Evolutionary conservation across 2,329 filamentous ascomycete species (phyloP).

Genomic region (Curvularia lunata): DNA sequence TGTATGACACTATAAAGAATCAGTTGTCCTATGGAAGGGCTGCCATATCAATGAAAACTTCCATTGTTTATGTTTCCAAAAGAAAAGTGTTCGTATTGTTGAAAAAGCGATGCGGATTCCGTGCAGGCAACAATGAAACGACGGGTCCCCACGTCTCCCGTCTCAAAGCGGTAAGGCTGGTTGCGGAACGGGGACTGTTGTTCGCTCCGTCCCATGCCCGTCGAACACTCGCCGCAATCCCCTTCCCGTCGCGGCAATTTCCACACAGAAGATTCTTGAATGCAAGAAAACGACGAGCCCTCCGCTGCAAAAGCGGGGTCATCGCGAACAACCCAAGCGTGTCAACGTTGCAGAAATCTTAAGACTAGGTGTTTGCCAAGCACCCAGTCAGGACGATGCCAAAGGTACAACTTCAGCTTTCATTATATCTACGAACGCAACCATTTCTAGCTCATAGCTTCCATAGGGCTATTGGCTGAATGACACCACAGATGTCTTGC

Average conservation of each 20-base stretch:
- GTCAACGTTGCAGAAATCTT: slow-evolving; percentile 42
- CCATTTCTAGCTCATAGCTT: neutral
- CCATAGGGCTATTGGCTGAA: slow-evolving; percentile 6
- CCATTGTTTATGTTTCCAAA: neutral
- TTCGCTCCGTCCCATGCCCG: slow-evolving; percentile 16
- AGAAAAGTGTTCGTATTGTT: neutral
- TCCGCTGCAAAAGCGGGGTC: slow-evolving; percentile 17
- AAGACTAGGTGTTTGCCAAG: slow-evolving; percentile 46
- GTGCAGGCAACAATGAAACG: neutral
- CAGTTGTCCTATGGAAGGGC: no score
- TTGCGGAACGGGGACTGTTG: slow-evolving; percentile 10
- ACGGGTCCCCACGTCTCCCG: neutral
- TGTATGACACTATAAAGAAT: neutral
- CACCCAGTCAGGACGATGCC: slow-evolving; percentile 35
- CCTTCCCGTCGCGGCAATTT: neutral
- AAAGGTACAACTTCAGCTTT: slow-evolving; percentile 29
- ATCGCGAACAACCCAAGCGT: slow-evolving; percentile 39
- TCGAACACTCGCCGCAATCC: neutral
- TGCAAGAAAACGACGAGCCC: slow-evolving; percentile 35
- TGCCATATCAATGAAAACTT: neutral
- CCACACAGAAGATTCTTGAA: slow-evolving; percentile 17
- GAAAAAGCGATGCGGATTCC: neutral
- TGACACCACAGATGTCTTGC: slow-evolving; percentile 29
- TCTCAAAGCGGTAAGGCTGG: slow-evolving; percentile 1
- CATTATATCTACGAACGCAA: neutral